Percentiles rank a stretch among this genome's conserved stretches.
These are phyloP conservation scores for Phytophthora pluvialis DNA, from an alignment of 352 stramenopile genomes.

Conservation along the genomic window DNA sequence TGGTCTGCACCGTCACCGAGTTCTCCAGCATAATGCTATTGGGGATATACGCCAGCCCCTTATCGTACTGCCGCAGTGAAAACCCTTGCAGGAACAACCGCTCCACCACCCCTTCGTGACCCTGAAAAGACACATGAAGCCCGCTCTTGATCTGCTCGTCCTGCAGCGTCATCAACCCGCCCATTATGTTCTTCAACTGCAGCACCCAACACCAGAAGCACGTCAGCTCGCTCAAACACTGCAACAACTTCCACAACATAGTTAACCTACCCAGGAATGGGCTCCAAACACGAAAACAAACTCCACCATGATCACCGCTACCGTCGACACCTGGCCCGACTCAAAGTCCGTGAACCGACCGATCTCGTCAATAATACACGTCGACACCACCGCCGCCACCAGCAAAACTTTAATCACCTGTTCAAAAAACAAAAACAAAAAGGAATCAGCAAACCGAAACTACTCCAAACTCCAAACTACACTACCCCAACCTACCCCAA, in stretches of 20 bases:
- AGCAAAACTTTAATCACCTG: slow-evolving; percentile 85
- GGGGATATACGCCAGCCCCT: slow-evolving; percentile 80
- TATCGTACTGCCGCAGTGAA: slow-evolving; percentile 83
- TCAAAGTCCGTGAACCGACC: slow-evolving; percentile 81
- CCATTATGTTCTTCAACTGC: slow-evolving; percentile 89
- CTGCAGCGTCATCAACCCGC: slow-evolving; percentile 77
- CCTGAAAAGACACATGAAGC: slow-evolving; percentile 72
- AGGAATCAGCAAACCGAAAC: background rate
- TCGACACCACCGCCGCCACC: slow-evolving; percentile 83
- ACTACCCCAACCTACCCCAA: slow-evolving; percentile 50
- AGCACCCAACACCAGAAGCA: slow-evolving; percentile 9
- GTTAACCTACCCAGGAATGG: slow-evolving; percentile 74
- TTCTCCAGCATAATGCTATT: slow-evolving; percentile 84
- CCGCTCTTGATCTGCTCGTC: slow-evolving; percentile 88
- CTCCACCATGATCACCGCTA: slow-evolving; percentile 82
- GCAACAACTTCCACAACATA: background rate
- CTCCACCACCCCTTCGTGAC: slow-evolving; percentile 84
- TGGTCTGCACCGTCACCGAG: slow-evolving; percentile 72
- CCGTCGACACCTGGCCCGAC: slow-evolving; percentile 78
- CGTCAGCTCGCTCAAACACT: slow-evolving; percentile 6
- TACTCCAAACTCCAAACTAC: background rate
- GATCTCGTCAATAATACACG: slow-evolving; percentile 86
- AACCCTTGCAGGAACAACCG: slow-evolving; percentile 85
- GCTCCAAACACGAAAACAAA: slow-evolving; percentile 80
- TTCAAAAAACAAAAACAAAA: slow-evolving; percentile 15